A percentile compares a stretch with the other conserved stretches of the same genome.
These are phyloP conservation scores for Adansonia digitata DNA, from an alignment of 345 rosid species.

Conservation along the genomic window DNA sequence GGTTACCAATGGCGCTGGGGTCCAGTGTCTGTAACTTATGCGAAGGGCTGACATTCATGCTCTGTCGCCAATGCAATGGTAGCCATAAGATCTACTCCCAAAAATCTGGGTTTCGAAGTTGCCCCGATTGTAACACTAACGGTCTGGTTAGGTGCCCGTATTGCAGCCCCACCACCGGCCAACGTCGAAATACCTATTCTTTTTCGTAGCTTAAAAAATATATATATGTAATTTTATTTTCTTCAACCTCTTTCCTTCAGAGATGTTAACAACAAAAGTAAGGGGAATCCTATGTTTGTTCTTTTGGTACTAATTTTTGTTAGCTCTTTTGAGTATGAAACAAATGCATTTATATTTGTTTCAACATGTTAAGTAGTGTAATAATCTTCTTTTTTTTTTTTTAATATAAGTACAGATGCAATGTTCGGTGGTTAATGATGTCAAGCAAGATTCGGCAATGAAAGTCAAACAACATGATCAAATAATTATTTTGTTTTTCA, in stretches of 20 bases:
- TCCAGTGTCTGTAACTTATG: constrained; percentile 34
- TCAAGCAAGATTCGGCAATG: not conserved
- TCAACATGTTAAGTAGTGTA: not conserved
- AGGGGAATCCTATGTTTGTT: not conserved
- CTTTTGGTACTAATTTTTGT: not conserved
- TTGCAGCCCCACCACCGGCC: constrained; percentile 20
- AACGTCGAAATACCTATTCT: constrained; percentile 14
- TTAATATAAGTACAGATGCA: not conserved
- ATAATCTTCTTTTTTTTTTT: not conserved
- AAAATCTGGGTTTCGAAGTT: constrained; percentile 36
- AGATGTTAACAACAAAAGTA: not conserved
- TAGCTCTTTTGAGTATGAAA: not conserved
- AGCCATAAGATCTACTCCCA: constrained; percentile 55
- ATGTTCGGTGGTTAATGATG: not conserved
- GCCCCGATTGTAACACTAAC: constrained; percentile 37
- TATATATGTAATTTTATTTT: not conserved
- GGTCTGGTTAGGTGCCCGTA: constrained; percentile 42
- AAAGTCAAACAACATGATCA: too few species aligned
- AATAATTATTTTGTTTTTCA: not conserved
- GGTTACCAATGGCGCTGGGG: constrained; percentile 21
- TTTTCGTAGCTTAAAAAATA: not conserved
- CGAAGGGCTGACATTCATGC: constrained; percentile 46
- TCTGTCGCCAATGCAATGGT: constrained; percentile 48
- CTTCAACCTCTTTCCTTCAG: not conserved
- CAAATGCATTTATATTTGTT: not conserved